Evolutionary conservation across 208 protist species (phyloP).

Genomic region (Dictyostelium gargantuum): DNA sequence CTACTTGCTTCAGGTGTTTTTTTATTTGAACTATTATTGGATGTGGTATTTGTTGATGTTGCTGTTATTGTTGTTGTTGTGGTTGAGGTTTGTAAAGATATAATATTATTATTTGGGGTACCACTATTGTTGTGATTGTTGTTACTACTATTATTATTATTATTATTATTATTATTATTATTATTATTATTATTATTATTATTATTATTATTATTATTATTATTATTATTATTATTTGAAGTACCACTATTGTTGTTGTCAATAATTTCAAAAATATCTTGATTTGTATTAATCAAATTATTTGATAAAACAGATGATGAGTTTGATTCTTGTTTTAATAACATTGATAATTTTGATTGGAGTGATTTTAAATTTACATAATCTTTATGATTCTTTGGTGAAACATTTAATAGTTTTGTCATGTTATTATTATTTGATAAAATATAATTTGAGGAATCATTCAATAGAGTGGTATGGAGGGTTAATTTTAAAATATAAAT

Average conservation of each 20-base stretch:
- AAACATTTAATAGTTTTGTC: slow-evolving; percentile 1
- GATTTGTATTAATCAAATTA: neutral
- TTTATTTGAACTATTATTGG: neutral
- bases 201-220: neutral
- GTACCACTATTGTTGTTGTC: neutral
- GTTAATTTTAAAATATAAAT: slow-evolving; percentile 46
- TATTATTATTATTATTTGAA: neutral
- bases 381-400: slow-evolving; percentile 7
- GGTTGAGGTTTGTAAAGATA: neutral
- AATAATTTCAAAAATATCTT: too few relatives aligned
- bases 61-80: neutral
- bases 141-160: neutral
- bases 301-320: too few relatives aligned
- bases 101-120: too few relatives aligned
- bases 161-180: neutral
- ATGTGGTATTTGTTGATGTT: neutral
- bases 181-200: neutral
- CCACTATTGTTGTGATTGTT: neutral
- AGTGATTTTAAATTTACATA: slow-evolving; percentile 5
- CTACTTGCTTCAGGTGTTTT: neutral
- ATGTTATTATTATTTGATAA: neutral
- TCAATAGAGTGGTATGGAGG: neutral
- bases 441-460: neutral
- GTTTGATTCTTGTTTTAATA: slow-evolving; percentile 24
- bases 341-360: slow-evolving; percentile 2